Evolutionary conservation across 768 basidiomycete species (phyloP), one percentile per base, ranked within the genome.

Genomic region (Termitomyces sp.): DNA sequence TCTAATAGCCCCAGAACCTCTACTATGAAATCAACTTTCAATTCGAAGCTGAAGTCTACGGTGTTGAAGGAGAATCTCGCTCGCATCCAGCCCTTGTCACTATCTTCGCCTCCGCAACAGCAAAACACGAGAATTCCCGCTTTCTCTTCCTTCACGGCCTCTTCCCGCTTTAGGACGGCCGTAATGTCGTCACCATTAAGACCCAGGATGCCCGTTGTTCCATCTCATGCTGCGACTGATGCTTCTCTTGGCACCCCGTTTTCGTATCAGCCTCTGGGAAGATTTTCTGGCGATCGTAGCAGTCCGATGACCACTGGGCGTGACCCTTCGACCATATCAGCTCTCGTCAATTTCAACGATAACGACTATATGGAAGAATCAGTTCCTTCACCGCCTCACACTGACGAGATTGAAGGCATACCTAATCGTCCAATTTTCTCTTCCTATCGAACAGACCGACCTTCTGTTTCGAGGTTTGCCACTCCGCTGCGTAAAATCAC

Each of bases 51-150:
- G n/a, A 39, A n/a, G 26, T 20, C 12, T 13, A 41, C 37, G 39
- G 15, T 20, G 20, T 13, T 1, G 5, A 6, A 13, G 39, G 10
- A 28, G 15, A 18, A 3, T 29, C 12, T 3, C 37, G 29, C 13
- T 41, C 51, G 37, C n/a, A n/a, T n/a, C 13, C 39, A 26, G n/a
- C 37, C 26, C 6, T 20, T 39, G n/a, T 51, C 28, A 7, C 41
- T 54, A 8, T 61, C 60, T 2, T 61, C 60, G 4, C 60, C 60
- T 2, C 45, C 34, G 37, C 49, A 46, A 24, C 45, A 44, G 2
- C 47, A 20, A 34, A 1, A 33, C 3, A 4, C 47, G 13, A 42
- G 22, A n/a, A 16, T 10, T 29, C 28, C 18, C 41, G 22, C 18
- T 3, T 33, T 18, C 12, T 31, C 49, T 15, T 12, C 58, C 13